Evolutionary conservation across 352 stramenopile genomes (phyloP), one percentile per base, ranked within the genome.

Genomic region (Phytopythium cucurbitacearum): DNA sequence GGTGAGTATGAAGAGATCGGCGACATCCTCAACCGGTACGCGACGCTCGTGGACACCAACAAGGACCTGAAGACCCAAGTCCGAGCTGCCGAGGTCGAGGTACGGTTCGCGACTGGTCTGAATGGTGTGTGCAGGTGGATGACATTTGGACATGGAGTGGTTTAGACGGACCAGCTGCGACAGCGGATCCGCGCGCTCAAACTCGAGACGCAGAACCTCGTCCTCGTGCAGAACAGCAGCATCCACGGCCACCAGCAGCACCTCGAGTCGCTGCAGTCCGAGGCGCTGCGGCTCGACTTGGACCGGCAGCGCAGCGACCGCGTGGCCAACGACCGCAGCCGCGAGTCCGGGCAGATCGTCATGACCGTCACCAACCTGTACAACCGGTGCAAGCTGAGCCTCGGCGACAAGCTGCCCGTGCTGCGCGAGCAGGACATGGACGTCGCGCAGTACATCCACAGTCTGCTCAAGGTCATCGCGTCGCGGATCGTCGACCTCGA

Each of bases 301-400:
- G 87, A 94, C 48, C 75, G 79, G 3, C 73, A 95, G 57, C 70
- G 82, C 45, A 85, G 79, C 47, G 71, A 94, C 44, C 71, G 84
- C 52, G 60, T 87, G 48, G 82, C 73, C 10, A 95, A 96, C 57
- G 83, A 95, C 56, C 74, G 83, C 48, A 92, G 72, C 41, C 76
- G 85, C 28, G 86, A 97, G 64, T 93, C 78, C 5, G 87, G 86
- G 0, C 87, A 97, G 66, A 94, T 97, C 60, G 73, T 96, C 51
- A 77, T 96, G 60, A 91, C 87, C 9, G 84, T 97, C 45, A 89
- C 77, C n/a, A 97, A 97, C 56, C 56, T 97, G 36, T 97, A 96
- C 73, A 87, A 86, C 57, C 85, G 87, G 39, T 94, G 83, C 59
- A 66, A 71, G 4, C 63, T 88, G 4, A 92, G 79, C 40, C 62